Base-by-base conservation (phyloP, 2,329 filamentous ascomycete species). In the Raffaelea arxii region DNA sequence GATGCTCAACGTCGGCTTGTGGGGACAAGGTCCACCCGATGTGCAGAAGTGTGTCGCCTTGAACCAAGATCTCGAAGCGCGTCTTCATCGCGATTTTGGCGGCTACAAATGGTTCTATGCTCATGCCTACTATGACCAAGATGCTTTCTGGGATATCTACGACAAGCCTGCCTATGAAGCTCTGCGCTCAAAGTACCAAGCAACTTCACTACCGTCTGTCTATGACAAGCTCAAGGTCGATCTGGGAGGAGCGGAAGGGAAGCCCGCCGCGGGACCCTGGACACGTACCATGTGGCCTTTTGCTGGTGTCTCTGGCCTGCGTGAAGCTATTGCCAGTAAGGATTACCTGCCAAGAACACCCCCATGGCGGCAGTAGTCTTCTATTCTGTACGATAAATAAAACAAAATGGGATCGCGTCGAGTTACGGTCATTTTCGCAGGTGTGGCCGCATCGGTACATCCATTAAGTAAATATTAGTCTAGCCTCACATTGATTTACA, bases 31-130 rank as follows among this genome's bases (percentile, higher is more conserved):
- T 7, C 78, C 82, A 2, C 60, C 68, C 2, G 60, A 46, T 35
- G 30, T 21, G 2, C 62, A 64, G 1, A 70, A 71, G n/a, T 90
- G 90, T 56, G 70, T 90, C 2, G 60, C 64, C 35, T 77, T 78
- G 54, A 94, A 94, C 63, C 75, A 82, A 25, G 72, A 71, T 38
- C 71, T 94, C 19, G 88, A 94, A 65, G 65, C 68, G 19, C 83
- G 84, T 58, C 75, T 90, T 4, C 68, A 69, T 41, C 21, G 36
- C 44, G 71, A 78, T 53, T 73, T 92, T 1, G 80, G 81, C 41
- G 88, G 87, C 3, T 78, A 84, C 68, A 94, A 94, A 67, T 92
- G 86, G 84, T 69, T 94, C 12, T 94, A 94, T 62, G 86, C 87
- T 3, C 84, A 91, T 57, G 84, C 86, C 0, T 94, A 89, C 66